Base-by-base conservation (phyloP, 164 flowering plant species). In the Magnolia changhungtana region DNA sequence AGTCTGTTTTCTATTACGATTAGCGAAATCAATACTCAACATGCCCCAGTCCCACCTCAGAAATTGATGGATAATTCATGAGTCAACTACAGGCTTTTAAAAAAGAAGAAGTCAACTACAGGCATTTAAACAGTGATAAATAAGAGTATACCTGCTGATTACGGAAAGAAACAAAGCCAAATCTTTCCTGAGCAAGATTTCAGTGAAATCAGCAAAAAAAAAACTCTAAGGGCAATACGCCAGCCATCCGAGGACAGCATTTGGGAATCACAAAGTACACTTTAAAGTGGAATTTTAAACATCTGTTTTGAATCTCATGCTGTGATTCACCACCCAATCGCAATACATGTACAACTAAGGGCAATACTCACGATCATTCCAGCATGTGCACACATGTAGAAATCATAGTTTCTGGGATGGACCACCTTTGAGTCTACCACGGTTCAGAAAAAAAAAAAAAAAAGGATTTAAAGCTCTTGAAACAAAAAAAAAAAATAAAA, bases 101-200 rank as follows among this genome's bases (percentile, higher is more conserved):
- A 45, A 45, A 7, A 21, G 31, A n/a, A n/a, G n/a, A 7, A 55
- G 59, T 16, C 11, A 16, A 10, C 11, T 55, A 16, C 59, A 55
- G 59, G 16, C 16, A 0, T 55, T 55, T 55, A 55, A 8, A 45
- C 23, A 45, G 10, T 4, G 8, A 19, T 8, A n/a, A 74, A 13
- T 10, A 50, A n/a, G 63, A 70, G 11, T 14, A 59, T 50, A 93
- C 98, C 96, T 90, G 96, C 73, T 93, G 95, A 78, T 74, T 89
- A 45, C 98, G 90, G 82, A 91, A 93, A 63, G 96, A 91, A 82
- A 92, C 97, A 86, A 92, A 92, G 10, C 97, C 98, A 83, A 90
- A 93, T 67, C 98, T n/a, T n/a, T n/a, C n/a, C n/a, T n/a, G n/a
- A n/a, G n/a, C n/a, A n/a, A n/a, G n/a, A n/a, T n/a, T n/a, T n/a